Evolutionary conservation across 148 eudicot species (phyloP), one percentile per base, ranked within the genome.

Genomic region (Amaranthus cruentus): DNA sequence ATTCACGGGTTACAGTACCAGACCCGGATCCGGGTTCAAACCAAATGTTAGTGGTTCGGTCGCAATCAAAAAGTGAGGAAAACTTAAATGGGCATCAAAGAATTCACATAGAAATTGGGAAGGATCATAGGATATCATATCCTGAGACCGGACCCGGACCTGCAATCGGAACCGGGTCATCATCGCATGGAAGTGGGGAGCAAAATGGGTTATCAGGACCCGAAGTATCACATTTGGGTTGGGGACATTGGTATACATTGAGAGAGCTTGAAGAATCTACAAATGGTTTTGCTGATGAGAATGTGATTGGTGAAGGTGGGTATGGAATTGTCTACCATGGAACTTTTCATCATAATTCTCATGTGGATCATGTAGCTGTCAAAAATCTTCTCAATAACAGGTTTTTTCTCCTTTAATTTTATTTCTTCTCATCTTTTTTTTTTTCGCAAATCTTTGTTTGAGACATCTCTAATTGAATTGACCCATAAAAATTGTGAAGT

Each of bases 251-350:
- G 98, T 93, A 87, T 67, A 93, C 91, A 5, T 72, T 93, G 14
- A 85, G 98, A 48, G 96, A 93, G 86, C 83, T 93, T 7, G 98
- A 90, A 80, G 90, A 70, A 62, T 68, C 87, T 5, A 93, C 96
- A 0, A 80, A 87, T 81, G 87, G 85, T 7, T 90, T 93, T 75
- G 75, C 79, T 14, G 89, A 88, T 72, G 90, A 86, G 76, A 93
- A 93, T 86, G 96, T 93, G 81, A 90, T 93, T 51, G 98, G 98
- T 43, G 96, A 93, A 85, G 98, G 98, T 73, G 98, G 98, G 47
- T 93, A 93, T 86, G 98, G 93, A 71, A 87, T 93, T 82, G 98
- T 93, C 53, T 90, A 93, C 66, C 75, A 75, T 18, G 98, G 96
- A 13, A 73, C 84, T 10, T 62, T 90, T 75, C 66, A 75, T 28